Conservation (phyloP, 2,329 filamentous ascomycete species). For the Hypoxylon sp. region DNA sequence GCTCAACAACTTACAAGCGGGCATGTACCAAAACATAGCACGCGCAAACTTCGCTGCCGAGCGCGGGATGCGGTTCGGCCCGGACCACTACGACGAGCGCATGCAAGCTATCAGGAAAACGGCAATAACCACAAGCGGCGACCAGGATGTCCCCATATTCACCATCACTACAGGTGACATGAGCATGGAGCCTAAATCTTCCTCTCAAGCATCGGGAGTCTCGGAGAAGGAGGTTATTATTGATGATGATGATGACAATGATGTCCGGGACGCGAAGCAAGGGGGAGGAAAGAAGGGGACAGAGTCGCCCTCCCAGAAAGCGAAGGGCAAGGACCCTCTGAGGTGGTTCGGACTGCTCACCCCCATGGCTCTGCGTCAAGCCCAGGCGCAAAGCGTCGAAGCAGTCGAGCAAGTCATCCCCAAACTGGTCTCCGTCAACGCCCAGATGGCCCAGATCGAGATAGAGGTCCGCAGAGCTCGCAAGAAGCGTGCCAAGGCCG, state of each 20-base stretch:
- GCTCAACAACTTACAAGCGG: slow-evolving; percentile 68
- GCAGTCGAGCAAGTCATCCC: slow-evolving; percentile 72
- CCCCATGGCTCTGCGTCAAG: slow-evolving; percentile 67
- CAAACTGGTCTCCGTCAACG: slow-evolving; percentile 69
- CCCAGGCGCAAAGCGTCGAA: slow-evolving; percentile 71
- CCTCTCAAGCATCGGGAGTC: not conserved
- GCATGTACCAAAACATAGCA: slow-evolving; percentile 74
- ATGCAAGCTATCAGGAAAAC: slow-evolving; percentile 74
- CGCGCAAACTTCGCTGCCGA: slow-evolving; percentile 81
- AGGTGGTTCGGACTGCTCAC: slow-evolving; percentile 71
- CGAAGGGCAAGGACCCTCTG: slow-evolving; percentile 66
- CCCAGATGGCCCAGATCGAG: slow-evolving; percentile 75
- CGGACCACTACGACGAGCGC: slow-evolving; percentile 79
- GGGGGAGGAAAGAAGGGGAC: slow-evolving; percentile 41
- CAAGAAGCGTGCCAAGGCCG: slow-evolving; percentile 68
- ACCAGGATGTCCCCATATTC: slow-evolving; percentile 45
- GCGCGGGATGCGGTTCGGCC: slow-evolving; percentile 75
- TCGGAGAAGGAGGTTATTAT: slow-evolving; percentile 28
- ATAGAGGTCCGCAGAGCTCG: slow-evolving; percentile 75
- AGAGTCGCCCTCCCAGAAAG: slow-evolving; percentile 6
- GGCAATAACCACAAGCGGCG: slow-evolving; percentile 46
- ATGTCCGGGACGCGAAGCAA: slow-evolving; percentile 6
- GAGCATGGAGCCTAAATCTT: slow-evolving; percentile 30
- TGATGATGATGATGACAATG: slow-evolving; percentile 2
- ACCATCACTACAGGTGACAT: slow-evolving; percentile 36